These are phyloP conservation scores for Gracilaria domingensis DNA, from an alignment of 23 red algal genomes.

Conservation along the genomic window DNA sequence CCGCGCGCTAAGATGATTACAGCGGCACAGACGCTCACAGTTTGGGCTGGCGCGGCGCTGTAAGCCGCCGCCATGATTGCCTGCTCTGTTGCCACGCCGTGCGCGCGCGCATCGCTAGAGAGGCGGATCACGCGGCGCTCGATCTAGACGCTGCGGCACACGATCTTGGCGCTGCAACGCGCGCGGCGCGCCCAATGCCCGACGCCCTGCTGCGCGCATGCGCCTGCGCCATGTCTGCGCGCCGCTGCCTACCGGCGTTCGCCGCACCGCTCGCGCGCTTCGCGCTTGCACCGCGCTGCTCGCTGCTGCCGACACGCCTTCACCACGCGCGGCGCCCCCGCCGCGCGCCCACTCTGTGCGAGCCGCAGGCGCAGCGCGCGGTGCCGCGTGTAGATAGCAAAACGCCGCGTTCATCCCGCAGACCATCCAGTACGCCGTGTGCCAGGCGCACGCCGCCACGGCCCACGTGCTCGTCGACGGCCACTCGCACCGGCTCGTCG, in stretches of 20 bases:
- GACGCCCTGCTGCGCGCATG: too few species aligned
- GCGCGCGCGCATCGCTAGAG: too few species aligned
- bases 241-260: neutral
- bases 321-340: neutral
- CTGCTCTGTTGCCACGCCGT: too few species aligned
- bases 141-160: too few species aligned
- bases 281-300: neutral
- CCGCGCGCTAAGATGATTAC: too few species aligned
- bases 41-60: too few species aligned
- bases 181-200: too few species aligned
- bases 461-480: conserved; percentile 21
- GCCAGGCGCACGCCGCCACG: conserved; percentile 14
- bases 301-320: neutral
- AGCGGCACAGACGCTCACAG: too few species aligned
- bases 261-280: neutral
- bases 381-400: conserved; percentile 25
- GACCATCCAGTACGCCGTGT: conserved; percentile 67
- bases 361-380: neutral
- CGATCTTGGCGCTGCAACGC: too few species aligned
- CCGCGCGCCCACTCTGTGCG: neutral
- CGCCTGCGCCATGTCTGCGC: too few species aligned
- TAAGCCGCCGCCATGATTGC: too few species aligned
- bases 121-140: too few species aligned
- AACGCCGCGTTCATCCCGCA: conserved; percentile 59
- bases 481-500: conserved; percentile 37